Conservation (phyloP, 441 rosid genomes). For the Brassica hybrid region DNA sequence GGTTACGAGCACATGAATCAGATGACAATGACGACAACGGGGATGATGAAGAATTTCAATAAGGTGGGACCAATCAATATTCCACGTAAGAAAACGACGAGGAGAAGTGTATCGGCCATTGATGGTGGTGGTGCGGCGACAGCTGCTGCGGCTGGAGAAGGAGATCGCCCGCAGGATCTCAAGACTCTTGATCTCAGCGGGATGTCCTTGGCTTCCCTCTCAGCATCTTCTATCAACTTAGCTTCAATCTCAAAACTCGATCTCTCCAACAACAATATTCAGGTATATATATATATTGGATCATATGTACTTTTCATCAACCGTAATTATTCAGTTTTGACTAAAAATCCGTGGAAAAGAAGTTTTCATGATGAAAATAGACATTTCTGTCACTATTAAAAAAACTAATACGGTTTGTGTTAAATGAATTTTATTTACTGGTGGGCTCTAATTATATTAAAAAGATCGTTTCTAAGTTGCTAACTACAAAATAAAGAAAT, state of each 20-base stretch:
- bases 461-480: background rate
- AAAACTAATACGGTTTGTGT: too few relatives aligned
- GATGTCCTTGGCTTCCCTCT: constrained; percentile 64
- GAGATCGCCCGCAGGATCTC: constrained; percentile 40
- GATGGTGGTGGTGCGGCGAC: constrained; percentile 26
- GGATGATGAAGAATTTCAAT: constrained; percentile 35
- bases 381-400: too few relatives aligned
- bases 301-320: constrained; percentile 5
- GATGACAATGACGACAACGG: constrained; percentile 39
- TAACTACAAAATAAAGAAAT: constrained; percentile 7
- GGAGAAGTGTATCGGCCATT: constrained; percentile 36
- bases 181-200: constrained; percentile 70
- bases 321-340: background rate
- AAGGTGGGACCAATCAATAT: constrained; percentile 15
- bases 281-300: constrained; percentile 47
- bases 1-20: constrained; percentile 45
- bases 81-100: constrained; percentile 30
- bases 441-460: constrained; percentile 16
- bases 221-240: constrained; percentile 65
- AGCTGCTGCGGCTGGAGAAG: constrained; percentile 27
- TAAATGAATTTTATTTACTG: constrained; percentile 4
- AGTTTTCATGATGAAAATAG: background rate
- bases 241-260: constrained; percentile 69
- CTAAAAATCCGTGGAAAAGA: background rate
- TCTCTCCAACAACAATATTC: constrained; percentile 85